phyloP scores from a whole-genome alignment of 2,329 filamentous ascomycete species.

The Phialocephala subalpina region DNA sequence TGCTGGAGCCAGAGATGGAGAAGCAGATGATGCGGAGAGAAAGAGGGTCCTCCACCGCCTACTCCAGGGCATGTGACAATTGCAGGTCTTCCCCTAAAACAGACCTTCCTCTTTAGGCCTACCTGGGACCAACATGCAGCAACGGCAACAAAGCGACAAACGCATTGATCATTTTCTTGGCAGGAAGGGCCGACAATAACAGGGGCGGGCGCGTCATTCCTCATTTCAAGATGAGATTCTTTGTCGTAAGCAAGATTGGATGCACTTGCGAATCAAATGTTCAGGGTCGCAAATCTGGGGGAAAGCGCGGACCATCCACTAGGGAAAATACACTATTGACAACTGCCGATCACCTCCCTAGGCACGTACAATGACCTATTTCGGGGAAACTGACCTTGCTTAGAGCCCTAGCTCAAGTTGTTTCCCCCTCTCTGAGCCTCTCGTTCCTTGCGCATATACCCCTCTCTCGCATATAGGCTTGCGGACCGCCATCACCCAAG shows the following conservation, averaged over 20 bases:
- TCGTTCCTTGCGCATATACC: background rate
- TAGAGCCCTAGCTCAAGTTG: background rate
- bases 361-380: background rate
- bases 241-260: background rate
- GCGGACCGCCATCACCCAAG: conserved; percentile 3
- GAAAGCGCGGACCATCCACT: background rate
- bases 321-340: background rate
- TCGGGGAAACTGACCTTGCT: background rate
- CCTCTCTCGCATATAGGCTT: background rate
- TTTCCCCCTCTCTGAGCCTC: background rate
- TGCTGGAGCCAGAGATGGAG: background rate
- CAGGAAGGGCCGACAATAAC: conserved; percentile 3
- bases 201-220: background rate
- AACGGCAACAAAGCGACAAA: background rate
- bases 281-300: conserved; percentile 14
- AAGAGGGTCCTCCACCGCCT: background rate
- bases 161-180: conserved; percentile 5
- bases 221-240: background rate
- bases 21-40: background rate
- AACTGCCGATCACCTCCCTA: conserved; percentile 6
- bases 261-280: conserved; percentile 10
- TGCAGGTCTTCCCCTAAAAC: background rate
- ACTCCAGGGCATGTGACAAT: background rate
- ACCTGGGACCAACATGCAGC: background rate
- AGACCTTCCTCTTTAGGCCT: background rate